phyloP scores from a whole-genome alignment of 1,284 basidiomycete genomes.

The Ceratobasidium theobromae region DNA sequence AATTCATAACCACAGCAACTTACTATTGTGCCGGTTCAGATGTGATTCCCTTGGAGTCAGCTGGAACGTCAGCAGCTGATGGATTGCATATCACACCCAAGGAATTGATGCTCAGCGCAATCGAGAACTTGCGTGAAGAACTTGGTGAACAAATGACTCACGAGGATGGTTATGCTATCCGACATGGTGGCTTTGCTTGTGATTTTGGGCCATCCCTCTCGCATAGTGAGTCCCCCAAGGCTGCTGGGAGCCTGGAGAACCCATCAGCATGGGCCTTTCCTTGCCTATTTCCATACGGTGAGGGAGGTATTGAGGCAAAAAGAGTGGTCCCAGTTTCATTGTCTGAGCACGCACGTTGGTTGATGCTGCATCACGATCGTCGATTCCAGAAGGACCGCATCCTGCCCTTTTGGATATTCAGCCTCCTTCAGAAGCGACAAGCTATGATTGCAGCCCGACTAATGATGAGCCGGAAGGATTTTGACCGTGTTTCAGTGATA shows the following conservation, averaged over 20 bases:
- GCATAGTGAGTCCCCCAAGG: no score
- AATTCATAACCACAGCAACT: no score
- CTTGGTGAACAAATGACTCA: background rate
- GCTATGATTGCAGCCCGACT: slow-evolving; percentile 30
- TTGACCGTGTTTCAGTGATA: background rate
- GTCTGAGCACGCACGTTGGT: slow-evolving; percentile 44
- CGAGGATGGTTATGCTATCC: slow-evolving; percentile 26
- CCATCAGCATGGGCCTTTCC: slow-evolving; percentile 44
- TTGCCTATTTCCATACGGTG: slow-evolving; percentile 47
- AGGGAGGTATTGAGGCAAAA: slow-evolving; percentile 44
- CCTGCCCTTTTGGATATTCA: slow-evolving; percentile 45
- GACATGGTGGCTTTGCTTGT: slow-evolving; percentile 25
- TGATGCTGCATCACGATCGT: slow-evolving; percentile 44
- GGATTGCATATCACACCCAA: background rate
- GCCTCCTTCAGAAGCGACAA: slow-evolving; percentile 40
- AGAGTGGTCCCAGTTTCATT: slow-evolving; percentile 40
- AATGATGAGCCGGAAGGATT: slow-evolving; percentile 33
- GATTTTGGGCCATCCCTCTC: background rate
- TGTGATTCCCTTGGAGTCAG: no score
- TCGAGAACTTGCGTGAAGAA: slow-evolving; percentile 7
- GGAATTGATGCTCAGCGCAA: slow-evolving; percentile 26
- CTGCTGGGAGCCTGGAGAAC: background rate
- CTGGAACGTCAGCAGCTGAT: no score
- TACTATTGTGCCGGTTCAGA: no score
- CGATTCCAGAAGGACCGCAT: slow-evolving; percentile 42